Evolutionary conservation across 768 basidiomycete genomes (phyloP), one percentile per base, ranked within the genome.

Genomic region (Lepiota venenata): DNA sequence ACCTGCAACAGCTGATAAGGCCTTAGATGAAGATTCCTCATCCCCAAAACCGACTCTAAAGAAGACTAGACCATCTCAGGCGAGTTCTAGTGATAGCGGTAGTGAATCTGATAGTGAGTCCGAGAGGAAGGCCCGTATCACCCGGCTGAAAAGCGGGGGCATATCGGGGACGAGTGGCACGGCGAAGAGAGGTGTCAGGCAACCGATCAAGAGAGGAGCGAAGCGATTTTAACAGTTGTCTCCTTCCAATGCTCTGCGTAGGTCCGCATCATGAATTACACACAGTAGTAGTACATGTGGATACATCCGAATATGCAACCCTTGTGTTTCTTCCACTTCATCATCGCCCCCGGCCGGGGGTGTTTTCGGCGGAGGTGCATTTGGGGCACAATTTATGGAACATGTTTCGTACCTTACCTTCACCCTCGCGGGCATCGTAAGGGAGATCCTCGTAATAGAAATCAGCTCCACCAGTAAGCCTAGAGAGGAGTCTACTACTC

Each of bases 201-300:
- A 91, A 60, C 89, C 89, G 4, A 73, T 91, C 57, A 90, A 84
- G 69, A 80, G 88, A 59, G 85, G 85, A 35, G 87, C 84, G 27
- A 87, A 82, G 66, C 79, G 85, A 58, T 91, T 88, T 73, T 89
- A 75, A 76, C 15, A 10, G 5, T 45, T 32, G 3, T 32, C 32
- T 32, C 10, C 8, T 11, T 32, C 32, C 6, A 8, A 8, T 32
- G 32, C 32, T 32, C 32, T 32, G 32, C 32, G 8, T 2, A 32
- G 32, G 32, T 32, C 32, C 32, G 8, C 8, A 32, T 32, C 4
- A 29, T 32, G 32, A 11, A 32, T 32, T 32, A 11, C 32, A 32
- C 32, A 9, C 10, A 32, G 32, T 18, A 41, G 42, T 32, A 32
- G 32, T 47, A 36, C 35, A 47, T 47, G 20, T 5, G 32, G 32